phyloP scores from a whole-genome alignment of 1,284 basidiomycete genomes.

The Marasmius tenuissimus region DNA sequence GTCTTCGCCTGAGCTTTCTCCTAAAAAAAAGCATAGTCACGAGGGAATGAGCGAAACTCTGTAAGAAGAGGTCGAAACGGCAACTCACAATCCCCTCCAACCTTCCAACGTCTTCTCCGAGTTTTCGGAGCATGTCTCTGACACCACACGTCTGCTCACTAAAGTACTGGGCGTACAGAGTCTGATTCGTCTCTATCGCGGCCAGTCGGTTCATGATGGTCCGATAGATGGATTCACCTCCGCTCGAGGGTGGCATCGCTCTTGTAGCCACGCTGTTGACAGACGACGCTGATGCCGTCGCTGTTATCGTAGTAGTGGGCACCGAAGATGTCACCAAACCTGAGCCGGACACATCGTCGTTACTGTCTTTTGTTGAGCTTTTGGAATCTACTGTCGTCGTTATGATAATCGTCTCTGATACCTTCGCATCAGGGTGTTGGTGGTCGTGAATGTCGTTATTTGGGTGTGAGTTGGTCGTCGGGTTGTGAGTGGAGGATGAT shows the following conservation, averaged over 20 bases:
- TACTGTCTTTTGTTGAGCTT: too few relatives aligned
- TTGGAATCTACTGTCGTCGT: too few relatives aligned
- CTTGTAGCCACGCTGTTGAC: slow-evolving; percentile 12
- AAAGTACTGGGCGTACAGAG: slow-evolving; percentile 84
- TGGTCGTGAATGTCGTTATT: background rate
- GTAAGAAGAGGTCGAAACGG: background rate
- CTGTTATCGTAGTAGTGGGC: slow-evolving; percentile 8
- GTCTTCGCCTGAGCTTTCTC: slow-evolving; percentile 65
- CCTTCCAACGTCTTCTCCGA: slow-evolving; percentile 83
- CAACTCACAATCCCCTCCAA: slow-evolving; percentile 73
- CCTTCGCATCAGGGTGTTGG: too few relatives aligned
- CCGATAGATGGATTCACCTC: slow-evolving; percentile 95
- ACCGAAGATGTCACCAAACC: background rate
- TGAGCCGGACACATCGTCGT: background rate
- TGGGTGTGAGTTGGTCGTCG: background rate
- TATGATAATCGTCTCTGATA: too few relatives aligned
- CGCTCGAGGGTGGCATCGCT: slow-evolving; percentile 31
- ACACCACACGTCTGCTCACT: slow-evolving; percentile 87
- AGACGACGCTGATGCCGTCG: slow-evolving; percentile 12
- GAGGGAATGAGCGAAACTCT: background rate
- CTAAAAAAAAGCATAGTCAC: slow-evolving; percentile 32
- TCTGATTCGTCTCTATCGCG: slow-evolving; percentile 86
- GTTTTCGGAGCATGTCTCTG: slow-evolving; percentile 70
- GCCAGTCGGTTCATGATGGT: slow-evolving; percentile 93
- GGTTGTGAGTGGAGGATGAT: background rate